Evolutionary conservation across 805 yeast species (phyloP).

Genomic region (Candida wancherniae): DNA sequence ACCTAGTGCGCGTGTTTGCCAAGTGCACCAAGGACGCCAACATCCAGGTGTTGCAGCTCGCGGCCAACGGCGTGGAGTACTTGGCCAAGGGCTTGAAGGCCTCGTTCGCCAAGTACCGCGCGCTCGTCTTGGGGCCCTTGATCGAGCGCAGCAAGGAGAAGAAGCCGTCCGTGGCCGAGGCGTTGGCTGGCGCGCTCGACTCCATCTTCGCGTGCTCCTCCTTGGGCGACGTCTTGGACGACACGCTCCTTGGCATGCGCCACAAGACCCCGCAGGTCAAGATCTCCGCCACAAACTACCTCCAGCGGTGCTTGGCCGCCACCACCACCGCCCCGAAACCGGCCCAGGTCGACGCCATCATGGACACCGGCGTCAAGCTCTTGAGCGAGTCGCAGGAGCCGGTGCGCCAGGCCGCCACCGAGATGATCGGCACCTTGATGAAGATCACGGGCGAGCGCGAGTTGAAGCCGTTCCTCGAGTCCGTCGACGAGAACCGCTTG

Average conservation of each 20-base stretch:
- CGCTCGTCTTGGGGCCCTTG: conserved; percentile 52
- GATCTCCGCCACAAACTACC: conserved; percentile 61
- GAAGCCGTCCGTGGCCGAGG: conserved; percentile 70
- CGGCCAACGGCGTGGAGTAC: conserved; percentile 60
- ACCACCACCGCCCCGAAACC: conserved; percentile 46
- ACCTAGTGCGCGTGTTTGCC: conserved; percentile 57
- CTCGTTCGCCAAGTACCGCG: conserved; percentile 51
- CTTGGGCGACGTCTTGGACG: conserved; percentile 54
- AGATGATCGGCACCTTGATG: conserved; percentile 74
- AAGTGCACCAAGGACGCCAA: conserved; percentile 84
- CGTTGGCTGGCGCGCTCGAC: conserved; percentile 62
- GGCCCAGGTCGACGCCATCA: conserved; percentile 52
- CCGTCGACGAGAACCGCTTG: conserved; percentile 73
- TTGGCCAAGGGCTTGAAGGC: conserved; percentile 63
- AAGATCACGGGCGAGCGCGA: conserved; percentile 76
- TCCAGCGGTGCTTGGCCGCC: conserved; percentile 57
- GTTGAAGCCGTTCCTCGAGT: conserved; percentile 53
- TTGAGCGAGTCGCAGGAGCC: conserved; percentile 81
- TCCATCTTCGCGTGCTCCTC: conserved; percentile 52
- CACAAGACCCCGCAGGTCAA: conserved; percentile 84
- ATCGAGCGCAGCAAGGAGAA: conserved; percentile 86
- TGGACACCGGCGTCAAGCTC: conserved; percentile 54
- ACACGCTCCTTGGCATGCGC: conserved; percentile 51
- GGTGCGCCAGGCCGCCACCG: conserved; percentile 72
- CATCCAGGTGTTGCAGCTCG: conserved; percentile 74